Evolutionary conservation across 805 yeast genomes (phyloP), one percentile per base, ranked within the genome.

Genomic region (Cyberlindnera mississippiensis): DNA sequence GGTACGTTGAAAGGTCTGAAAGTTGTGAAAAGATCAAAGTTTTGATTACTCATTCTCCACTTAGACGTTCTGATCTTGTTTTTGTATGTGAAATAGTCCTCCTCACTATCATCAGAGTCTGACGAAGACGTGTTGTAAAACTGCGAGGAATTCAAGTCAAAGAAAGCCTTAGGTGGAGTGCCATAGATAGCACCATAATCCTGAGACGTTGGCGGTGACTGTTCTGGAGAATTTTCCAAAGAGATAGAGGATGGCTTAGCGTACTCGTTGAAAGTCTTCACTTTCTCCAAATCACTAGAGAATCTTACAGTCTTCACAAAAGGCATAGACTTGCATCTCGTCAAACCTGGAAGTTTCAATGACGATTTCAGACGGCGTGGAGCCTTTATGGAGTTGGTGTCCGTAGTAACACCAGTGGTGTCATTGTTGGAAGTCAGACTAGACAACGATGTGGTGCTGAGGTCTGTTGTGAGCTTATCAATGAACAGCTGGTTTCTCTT

Each of bases 221-320:
- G 40, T 17, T 56, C 55, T 0, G 82, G 82, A 2, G 84, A 72
- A 49, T 69, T 71, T 33, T 76, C 78, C 38, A 69, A 64, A 0
- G 85, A 78, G n/a, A 82, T 83, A 2, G 83, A 72, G 10, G 71
- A 68, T 24, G 89, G 88, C 48, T 74, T 75, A 37, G 76, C 81
- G 20, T 63, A 59, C 33, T 79, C 80, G 51, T 78, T 77, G 56
- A 83, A 82, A 53, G 76, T 75, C 59, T 82, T 82, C 42, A 83
- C 73, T 31, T 78, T 78, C 40, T 78, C 80, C 44, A 82, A 64
- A 37, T 75, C 66, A 6, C 74, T 59, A 1, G 87, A 85, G 59
- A 82, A 82, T 40, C 86, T 65, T 32, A 82, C 89, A 7, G 77
- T 73, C 57, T 80, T 81, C 4, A 44, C 37, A 15, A 52, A 45